Percentiles rank a stretch among this genome's conserved stretches.
These are phyloP conservation scores for Backusella tarrabulga DNA, from an alignment of 192 early-diverging fungal genomes.

Conservation along the genomic window DNA sequence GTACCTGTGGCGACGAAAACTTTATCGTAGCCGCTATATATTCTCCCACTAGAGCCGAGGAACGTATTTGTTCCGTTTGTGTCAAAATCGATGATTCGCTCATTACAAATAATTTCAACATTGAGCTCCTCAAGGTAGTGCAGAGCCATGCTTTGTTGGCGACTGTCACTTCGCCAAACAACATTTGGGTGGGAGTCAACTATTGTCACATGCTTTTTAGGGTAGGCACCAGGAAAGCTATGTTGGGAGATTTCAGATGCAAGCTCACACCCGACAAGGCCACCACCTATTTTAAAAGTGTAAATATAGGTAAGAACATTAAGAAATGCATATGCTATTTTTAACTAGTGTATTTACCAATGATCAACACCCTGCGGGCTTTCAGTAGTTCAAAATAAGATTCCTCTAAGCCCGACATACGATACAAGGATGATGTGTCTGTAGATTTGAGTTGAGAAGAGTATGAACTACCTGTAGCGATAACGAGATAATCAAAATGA, in stretches of 20 bases:
- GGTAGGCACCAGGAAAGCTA: conserved; percentile 19
- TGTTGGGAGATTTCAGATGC: conserved; percentile 35
- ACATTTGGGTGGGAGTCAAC: conserved; percentile 26
- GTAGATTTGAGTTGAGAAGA: conserved; percentile 30
- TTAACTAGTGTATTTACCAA: conserved; percentile 28
- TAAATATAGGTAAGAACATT: background rate
- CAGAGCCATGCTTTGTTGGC: conserved; percentile 18
- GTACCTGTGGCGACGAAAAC: conserved; percentile 35
- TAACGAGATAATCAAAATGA: conserved; percentile 33
- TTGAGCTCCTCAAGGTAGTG: conserved; percentile 27
- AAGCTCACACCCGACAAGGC: conserved; percentile 48
- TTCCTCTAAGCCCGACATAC: conserved; percentile 27
- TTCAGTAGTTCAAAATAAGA: conserved; percentile 20
- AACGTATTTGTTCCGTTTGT: background rate
- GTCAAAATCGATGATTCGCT: conserved; percentile 32
- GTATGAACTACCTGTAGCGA: conserved; percentile 37
- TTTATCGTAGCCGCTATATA: conserved; percentile 35
- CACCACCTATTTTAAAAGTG: conserved; percentile 34
- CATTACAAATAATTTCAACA: conserved; percentile 28
- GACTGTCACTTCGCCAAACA: conserved; percentile 19
- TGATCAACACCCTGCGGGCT: conserved; percentile 37
- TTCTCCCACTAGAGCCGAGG: conserved; percentile 25
- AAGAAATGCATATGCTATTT: background rate
- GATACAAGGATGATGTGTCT: conserved; percentile 35
- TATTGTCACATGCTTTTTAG: conserved; percentile 27